Evolutionary conservation across 495 filamentous ascomycete genomes (phyloP), one percentile per base, ranked within the genome.

Genomic region (Emericellopsis terricola): DNA sequence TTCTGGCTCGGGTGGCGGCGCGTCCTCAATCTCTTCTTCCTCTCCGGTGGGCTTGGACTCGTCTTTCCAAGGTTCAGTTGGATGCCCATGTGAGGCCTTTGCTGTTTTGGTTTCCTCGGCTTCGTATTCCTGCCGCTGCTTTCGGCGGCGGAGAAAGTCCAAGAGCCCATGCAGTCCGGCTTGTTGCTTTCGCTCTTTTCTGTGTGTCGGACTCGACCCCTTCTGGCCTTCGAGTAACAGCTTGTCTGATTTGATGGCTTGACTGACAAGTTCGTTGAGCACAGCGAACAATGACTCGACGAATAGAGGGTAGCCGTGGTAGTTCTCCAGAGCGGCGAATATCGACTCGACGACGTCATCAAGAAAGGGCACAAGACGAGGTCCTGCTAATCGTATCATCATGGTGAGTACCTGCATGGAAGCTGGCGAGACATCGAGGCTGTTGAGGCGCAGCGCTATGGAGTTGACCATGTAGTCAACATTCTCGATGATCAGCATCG

Each of bases 401-500:
- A 99, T 94, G 8, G 79, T 65, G 10, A 99, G 59, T 0, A 96
- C 91, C 42, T 82, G 77, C 11, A 86, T 85, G 8, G 84, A 82
- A 37, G 91, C 77, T 2, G 87, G 87, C 0, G 83, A 87, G 35
- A 94, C 72, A 34, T 94, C 83, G 45, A 92, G 82, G 0, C 73
- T 83, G 41, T 92, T 94, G 18, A 99, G 64, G 38, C 87, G 82
- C 15, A 94, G 57, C 0, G 79, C 80, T 4, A 96, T 73, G 0
- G 87, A 80, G 48, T 94, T 96, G 31, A 94, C 76, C 55, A 99
- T 76, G 50, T 99, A 99, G 51, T 99, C 89, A 16, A 79, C 85
- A 41, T 99, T 99, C 19, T 83, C 76, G 30, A 94, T 67, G 29
- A 99, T 73, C 40, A 99, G 60, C 8, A 81, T 71, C 20, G 76